Evolutionary conservation across 768 basidiomycete species (phyloP), one percentile per base, ranked within the genome.

Genomic region (Mycena floridula): DNA sequence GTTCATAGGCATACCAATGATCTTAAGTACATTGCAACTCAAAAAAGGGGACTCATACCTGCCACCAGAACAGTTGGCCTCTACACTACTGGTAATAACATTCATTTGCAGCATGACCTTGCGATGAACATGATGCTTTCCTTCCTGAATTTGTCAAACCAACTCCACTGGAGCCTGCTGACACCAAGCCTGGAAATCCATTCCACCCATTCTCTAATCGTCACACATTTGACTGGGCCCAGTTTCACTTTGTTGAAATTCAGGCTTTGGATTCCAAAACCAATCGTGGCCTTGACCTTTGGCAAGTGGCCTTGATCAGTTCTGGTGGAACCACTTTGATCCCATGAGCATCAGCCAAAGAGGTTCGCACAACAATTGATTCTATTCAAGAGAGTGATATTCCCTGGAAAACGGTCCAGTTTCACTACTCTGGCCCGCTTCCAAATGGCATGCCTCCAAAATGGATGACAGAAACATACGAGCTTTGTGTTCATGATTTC

Each of bases 301-400:
- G 53, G 53, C 47, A 45, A 0, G 51, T 53, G 11, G 24, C 42
- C n/a, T 21, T 50, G 0, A 6, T 24, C 1, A 13, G 47, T 27
- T 45, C 22, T 4, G 50, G 54, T 5, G 28, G 18, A 23, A 8
- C 7, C 6, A n/a, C 21, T 0, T n/a, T n/a, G n/a, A 26, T 36
- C 12, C 50, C 47, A 1, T 54, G 40, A 43, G 7, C 20, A 9
- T 25, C 18, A 16, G 43, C 44, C 4, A 20, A 28, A 0, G 48
- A 57, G 3, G 30, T 60, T 25, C 51, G 51, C n/a, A 25, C 39
- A 1, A 53, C 47, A 7, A 58, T 61, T 23, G 54, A 61, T 25
- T 13, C 37, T 2, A 60, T 54, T 9, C 41, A 40, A n/a, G 25
- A 44, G 21, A 55, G 59, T 3, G 42, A 53, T 23, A 47, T 42